Percentiles rank a stretch among this genome's conserved stretches.
phyloP scores from a whole-genome alignment of 2,329 filamentous ascomycete genomes.

The Cryoendolithus antarcticus region DNA sequence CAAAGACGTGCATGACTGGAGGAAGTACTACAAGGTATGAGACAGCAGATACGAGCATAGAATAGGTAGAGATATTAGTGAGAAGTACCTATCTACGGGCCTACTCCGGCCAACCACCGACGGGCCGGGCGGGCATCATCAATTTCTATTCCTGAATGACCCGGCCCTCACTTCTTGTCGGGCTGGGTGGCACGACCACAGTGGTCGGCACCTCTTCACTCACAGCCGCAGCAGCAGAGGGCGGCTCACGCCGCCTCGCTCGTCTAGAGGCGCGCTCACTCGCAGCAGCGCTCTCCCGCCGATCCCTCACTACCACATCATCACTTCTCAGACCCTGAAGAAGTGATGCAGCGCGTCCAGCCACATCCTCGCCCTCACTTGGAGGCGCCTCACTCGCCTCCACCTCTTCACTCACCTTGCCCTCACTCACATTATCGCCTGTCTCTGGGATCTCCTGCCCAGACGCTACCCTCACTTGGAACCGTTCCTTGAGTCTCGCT shows the following conservation, averaged over 20 bases:
- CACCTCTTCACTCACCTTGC: conserved; percentile 18
- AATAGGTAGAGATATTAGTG: too few species aligned
- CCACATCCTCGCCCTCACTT: conserved; percentile 56
- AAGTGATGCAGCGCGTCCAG: conserved; percentile 69
- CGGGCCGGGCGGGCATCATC: too few species aligned
- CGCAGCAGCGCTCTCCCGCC: conserved; percentile 43
- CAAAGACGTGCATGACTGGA: conserved; percentile 46
- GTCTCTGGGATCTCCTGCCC: conserved; percentile 73
- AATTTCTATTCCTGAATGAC: too few species aligned
- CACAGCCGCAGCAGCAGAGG: conserved; percentile 4
- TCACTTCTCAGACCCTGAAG: conserved; percentile 69
- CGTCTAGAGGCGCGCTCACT: conserved; percentile 48
- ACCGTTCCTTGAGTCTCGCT: conserved; percentile 76
- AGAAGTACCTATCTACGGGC: too few species aligned
- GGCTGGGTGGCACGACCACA: conserved; percentile 20
- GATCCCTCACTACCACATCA: conserved; percentile 34
- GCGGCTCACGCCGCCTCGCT: conserved; percentile 35
- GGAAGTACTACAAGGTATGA: conserved; percentile 31
- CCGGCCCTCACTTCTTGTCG: conserved; percentile 9
- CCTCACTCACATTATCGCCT: conserved; percentile 20
- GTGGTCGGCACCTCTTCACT: conserved; percentile 11
- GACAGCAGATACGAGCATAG: too few species aligned
- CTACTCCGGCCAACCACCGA: too few species aligned
- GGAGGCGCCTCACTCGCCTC: conserved; percentile 6
- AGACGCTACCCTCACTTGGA: conserved; percentile 79